Evolutionary conservation across 768 basidiomycete species (phyloP), one percentile per base, ranked within the genome.

Genomic region (Kwoniella dendrophila): DNA sequence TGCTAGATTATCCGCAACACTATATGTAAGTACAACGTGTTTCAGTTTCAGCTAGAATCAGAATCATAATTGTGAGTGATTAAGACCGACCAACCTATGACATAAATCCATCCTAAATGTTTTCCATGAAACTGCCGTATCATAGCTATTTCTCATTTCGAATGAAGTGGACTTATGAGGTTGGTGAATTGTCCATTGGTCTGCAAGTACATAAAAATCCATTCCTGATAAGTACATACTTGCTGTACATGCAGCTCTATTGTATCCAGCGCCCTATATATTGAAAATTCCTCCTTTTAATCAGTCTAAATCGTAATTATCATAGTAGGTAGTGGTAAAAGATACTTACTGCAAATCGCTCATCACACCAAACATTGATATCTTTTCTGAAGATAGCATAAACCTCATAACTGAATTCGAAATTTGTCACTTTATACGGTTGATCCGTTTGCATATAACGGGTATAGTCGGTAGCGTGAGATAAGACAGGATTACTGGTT

Each of bases 351-450:
- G 22, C 53, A 14, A 54, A 41, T 11, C 53, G 34, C 34, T 54
- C 27, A 41, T 54, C 53, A 16, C 16, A 36, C 53, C 53, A 54
- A 5, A 54, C 34, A 6, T 38, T 16, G 16, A 27, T 27, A 26
- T 54, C 34, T 24, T 41, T n/a, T n/a, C 38, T 54, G 53, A 54
- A 54, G 12, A 54, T 54, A n/a, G 36, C 53, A 27, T 54, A 54
- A 7, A 54, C 38, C 20, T 54, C 53, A 26, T 54, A 54, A 6
- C 34, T 22, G 27, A 54, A 41, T 29, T 54, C 53, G 26, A 40
- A 54, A 1, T 54, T 38, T 16, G 11, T 29, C 12, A 54, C 53
- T 16, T 40, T 32, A 40, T 54, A 54, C 5, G 53, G 26, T 3
- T 10, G 18, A 10, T 22, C 53, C 4, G 53, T 18, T 16, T 41